Evolutionary conservation across 1,284 basidiomycete genomes (phyloP).

Genomic region (Neotropicomus parvogracilis): DNA sequence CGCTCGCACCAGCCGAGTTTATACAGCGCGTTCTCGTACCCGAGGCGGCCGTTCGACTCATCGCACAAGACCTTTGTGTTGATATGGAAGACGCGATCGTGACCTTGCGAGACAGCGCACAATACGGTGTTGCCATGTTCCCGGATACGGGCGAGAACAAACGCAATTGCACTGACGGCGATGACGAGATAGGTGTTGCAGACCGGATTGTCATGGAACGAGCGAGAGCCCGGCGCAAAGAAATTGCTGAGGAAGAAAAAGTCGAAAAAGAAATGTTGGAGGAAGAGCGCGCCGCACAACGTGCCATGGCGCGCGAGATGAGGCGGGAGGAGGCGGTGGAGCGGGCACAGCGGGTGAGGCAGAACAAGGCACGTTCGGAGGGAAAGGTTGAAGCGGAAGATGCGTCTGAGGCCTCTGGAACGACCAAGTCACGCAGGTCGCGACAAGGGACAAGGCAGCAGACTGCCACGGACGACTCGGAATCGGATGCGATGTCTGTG

Average conservation of each 20-base stretch:
- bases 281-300: conserved; percentile 28
- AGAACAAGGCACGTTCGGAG: conserved; percentile 9
- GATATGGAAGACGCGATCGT: conserved; percentile 46
- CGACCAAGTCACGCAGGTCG: conserved; percentile 1
- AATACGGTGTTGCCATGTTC: conserved; percentile 79
- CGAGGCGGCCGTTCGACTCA: conserved; percentile 67
- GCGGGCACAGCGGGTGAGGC: conserved; percentile 18
- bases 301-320: conserved; percentile 25
- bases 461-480: conserved; percentile 10
- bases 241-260: conserved; percentile 57
- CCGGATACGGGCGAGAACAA: conserved; percentile 52
- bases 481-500: conserved; percentile 31
- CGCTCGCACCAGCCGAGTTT: conserved; percentile 67
- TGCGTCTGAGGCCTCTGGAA: conserved; percentile 12
- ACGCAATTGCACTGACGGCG: conserved; percentile 34
- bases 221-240: conserved; percentile 55
- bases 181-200: conserved; percentile 43
- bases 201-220: conserved; percentile 65
- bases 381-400: neutral
- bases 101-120: conserved; percentile 67
- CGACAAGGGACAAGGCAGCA: conserved; percentile 3
- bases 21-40: conserved; percentile 71
- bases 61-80: conserved; percentile 62
- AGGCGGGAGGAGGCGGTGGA: conserved; percentile 25
- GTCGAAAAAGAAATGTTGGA: conserved; percentile 38